phyloP scores from a whole-genome alignment of 148 eudicot species.

The Vaccinium macrocarpon region DNA sequence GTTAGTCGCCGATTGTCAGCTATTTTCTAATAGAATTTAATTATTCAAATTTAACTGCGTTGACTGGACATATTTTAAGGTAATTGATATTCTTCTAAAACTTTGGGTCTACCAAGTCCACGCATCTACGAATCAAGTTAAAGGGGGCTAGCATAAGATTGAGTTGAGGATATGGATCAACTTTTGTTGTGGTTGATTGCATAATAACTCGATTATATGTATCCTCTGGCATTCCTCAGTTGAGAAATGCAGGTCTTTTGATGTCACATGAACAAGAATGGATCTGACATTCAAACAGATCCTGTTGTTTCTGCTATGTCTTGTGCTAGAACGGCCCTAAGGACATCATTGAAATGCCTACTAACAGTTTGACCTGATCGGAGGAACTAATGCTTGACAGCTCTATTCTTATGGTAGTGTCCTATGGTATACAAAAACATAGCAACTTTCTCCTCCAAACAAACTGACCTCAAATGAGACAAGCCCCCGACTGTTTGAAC shows the following conservation, averaged over 20 bases:
- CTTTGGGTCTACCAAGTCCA: background rate
- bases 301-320: conserved; percentile 43
- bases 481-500: too few species aligned
- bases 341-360: too few species aligned
- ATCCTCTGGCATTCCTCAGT: conserved; percentile 5
- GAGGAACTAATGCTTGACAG: too few species aligned
- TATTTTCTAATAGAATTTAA: background rate
- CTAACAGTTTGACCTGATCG: too few species aligned
- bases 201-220: background rate
- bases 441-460: too few species aligned
- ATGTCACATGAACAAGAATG: conserved; percentile 35
- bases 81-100: background rate
- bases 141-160: background rate
- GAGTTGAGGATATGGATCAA: background rate
- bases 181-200: background rate
- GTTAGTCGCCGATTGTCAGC: background rate
- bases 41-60: background rate
- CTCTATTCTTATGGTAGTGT: too few species aligned
- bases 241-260: background rate
- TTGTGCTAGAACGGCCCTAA: too few species aligned
- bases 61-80: background rate
- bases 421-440: too few species aligned
- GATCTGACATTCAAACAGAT: conserved; percentile 39
- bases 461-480: too few species aligned
- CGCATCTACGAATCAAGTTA: background rate